Evolutionary conservation across 495 filamentous ascomycete genomes (phyloP).

Genomic region (Penicillium bovifimosum): DNA sequence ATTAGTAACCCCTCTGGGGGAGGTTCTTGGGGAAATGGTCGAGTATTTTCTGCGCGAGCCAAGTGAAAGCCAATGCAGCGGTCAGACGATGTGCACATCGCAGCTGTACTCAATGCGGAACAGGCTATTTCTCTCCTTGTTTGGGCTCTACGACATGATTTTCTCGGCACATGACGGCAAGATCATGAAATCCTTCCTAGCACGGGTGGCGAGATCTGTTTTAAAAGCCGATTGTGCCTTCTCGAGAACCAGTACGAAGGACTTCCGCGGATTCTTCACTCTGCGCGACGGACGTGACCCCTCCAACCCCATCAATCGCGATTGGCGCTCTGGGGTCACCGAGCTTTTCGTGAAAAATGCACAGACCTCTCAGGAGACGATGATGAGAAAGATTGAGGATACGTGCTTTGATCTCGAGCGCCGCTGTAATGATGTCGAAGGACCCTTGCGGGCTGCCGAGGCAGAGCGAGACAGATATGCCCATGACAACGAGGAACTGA

Average conservation of each 20-base stretch:
- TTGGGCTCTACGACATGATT: conserved; percentile 23
- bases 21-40: conserved; percentile 18
- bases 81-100: conserved; percentile 15
- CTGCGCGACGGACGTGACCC: conserved; percentile 10
- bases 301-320: conserved; percentile 14
- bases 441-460: conserved; percentile 41
- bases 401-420: conserved; percentile 52
- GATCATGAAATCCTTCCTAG: conserved; percentile 14
- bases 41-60: conserved; percentile 19
- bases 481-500: conserved; percentile 22
- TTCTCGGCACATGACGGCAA: conserved; percentile 12
- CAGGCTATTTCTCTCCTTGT: conserved; percentile 24
- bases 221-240: conserved; percentile 15
- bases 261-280: conserved; percentile 7
- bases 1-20: conserved; percentile 8
- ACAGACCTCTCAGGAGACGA: conserved; percentile 29
- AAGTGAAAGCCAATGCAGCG: conserved; percentile 18
- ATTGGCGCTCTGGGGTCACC: conserved; percentile 43
- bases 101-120: conserved; percentile 24
- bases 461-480: conserved; percentile 37
- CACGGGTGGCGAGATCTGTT: conserved; percentile 11
- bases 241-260: conserved; percentile 6
- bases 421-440: conserved; percentile 46
- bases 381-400: conserved; percentile 45
- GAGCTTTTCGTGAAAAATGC: conserved; percentile 33